phyloP scores from a whole-genome alignment of 2,329 filamentous ascomycete genomes.

The Amesomyces nigricolor region DNA sequence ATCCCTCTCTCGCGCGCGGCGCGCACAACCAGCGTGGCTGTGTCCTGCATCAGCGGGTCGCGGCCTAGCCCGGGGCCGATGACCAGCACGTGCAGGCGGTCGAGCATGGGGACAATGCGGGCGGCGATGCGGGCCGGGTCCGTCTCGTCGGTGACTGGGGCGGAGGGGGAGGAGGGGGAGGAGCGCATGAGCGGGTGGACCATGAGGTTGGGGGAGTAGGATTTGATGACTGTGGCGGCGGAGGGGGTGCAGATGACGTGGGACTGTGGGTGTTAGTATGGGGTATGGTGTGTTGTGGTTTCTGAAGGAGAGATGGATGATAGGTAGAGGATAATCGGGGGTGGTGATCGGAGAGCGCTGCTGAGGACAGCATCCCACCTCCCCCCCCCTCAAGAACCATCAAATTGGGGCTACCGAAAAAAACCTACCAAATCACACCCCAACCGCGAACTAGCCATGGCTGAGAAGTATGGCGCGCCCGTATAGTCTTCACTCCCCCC shows the following conservation, averaged over 20 bases:
- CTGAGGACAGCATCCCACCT: background rate
- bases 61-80: conserved; percentile 88
- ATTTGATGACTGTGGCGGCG: conserved; percentile 86
- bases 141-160: conserved; percentile 38
- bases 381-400: background rate
- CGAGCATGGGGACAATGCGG: conserved; percentile 71
- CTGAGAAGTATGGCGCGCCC: conserved; percentile 94
- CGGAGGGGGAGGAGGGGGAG: conserved; percentile 41
- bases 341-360: background rate
- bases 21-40: conserved; percentile 69
- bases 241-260: conserved; percentile 94
- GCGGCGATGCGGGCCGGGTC: conserved; percentile 57
- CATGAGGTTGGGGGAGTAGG: conserved; percentile 97
- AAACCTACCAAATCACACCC: conserved; percentile 76
- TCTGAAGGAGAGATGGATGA: background rate
- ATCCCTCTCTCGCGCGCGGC: conserved; percentile 68
- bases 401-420: background rate
- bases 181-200: conserved; percentile 87
- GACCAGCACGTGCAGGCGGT: conserved; percentile 85
- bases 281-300: background rate
- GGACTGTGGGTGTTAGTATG: conserved; percentile 46
- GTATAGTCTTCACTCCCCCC: conserved; percentile 96
- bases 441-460: conserved; percentile 87
- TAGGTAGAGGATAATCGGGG: background rate
- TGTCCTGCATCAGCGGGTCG: conserved; percentile 84